phyloP scores from a whole-genome alignment of 208 protist genomes.

The Acanthamoeba comandoni region DNA sequence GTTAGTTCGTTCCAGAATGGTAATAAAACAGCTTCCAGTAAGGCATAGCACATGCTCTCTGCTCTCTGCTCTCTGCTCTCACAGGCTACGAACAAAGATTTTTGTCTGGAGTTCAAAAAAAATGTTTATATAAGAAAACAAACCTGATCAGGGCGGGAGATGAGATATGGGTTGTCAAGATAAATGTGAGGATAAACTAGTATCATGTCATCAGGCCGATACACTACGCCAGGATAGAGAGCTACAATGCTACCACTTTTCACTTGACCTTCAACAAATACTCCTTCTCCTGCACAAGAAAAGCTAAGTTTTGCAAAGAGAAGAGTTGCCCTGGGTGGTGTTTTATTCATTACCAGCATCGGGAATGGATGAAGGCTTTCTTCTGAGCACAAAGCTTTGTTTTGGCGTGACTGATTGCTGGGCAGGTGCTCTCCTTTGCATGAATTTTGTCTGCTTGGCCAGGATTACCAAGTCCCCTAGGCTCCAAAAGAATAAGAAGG shows the following conservation, averaged over 20 bases:
- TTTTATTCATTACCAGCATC: too few species aligned
- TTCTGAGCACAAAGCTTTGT: neutral
- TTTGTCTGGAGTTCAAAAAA: too few species aligned
- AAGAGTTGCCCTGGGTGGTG: too few species aligned
- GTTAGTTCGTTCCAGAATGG: neutral
- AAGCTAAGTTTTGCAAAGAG: too few species aligned
- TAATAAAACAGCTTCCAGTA: neutral
- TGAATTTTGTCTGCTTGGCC: conserved; percentile 61
- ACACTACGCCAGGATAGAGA: conserved; percentile 31
- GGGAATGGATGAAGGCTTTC: neutral
- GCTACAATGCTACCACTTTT: neutral
- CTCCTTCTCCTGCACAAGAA: neutral
- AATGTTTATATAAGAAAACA: conserved; percentile 1
- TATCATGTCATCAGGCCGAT: neutral
- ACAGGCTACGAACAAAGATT: too few species aligned
- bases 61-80: too few species aligned
- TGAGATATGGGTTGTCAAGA: conserved; percentile 37
- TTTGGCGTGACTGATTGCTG: neutral
- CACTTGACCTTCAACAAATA: conserved; percentile 14
- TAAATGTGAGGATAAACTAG: conserved; percentile 60
- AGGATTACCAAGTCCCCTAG: conserved; percentile 9
- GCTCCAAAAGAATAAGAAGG: conserved; percentile 6
- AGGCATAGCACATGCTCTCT: neutral
- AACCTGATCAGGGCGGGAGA: conserved; percentile 13
- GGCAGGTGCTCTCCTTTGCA: neutral